Conservation (phyloP, 177 flowering plant species). For the Telopea speciosissima region DNA sequence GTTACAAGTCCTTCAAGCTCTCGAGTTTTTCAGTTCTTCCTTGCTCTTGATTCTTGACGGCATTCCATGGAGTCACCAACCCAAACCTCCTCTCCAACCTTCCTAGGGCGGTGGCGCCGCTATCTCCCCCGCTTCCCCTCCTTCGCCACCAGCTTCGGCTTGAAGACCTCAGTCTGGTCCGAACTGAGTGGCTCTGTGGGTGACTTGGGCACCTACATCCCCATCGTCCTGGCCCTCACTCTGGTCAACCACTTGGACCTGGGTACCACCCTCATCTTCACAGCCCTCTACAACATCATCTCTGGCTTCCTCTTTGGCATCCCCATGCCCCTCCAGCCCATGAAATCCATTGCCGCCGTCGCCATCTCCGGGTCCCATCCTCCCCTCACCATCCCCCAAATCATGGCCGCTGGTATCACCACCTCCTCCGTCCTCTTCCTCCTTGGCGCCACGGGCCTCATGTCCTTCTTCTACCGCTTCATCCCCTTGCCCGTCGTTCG, state of each 20-base stretch:
- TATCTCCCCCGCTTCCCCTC: conserved; percentile 6
- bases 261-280: conserved; percentile 76
- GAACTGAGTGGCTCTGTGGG: conserved; percentile 81
- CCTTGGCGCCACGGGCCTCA: conserved; percentile 79
- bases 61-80: conserved; percentile 14
- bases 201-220: conserved; percentile 84
- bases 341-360: conserved; percentile 93
- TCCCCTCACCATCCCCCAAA: conserved; percentile 54
- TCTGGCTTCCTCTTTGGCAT: conserved; percentile 71
- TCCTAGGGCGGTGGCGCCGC: conserved; percentile 22
- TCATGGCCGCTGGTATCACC: conserved; percentile 70
- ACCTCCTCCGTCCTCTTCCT: conserved; percentile 60
- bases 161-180: conserved; percentile 44
- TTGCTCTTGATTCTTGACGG: too few relatives aligned
- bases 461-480: conserved; percentile 60
- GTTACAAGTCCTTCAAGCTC: too few relatives aligned
- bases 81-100: conserved; percentile 24
- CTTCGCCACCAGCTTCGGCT: conserved; percentile 32
- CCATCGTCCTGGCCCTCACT: conserved; percentile 65
- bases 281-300: conserved; percentile 69
- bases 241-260: conserved; percentile 68
- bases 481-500: conserved; percentile 88
- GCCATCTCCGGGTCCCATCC: conserved; percentile 62
- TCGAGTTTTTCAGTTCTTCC: too few relatives aligned
- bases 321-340: conserved; percentile 97